Conservation (phyloP, 805 yeast species). For the Jamesozyma lodderae region DNA sequence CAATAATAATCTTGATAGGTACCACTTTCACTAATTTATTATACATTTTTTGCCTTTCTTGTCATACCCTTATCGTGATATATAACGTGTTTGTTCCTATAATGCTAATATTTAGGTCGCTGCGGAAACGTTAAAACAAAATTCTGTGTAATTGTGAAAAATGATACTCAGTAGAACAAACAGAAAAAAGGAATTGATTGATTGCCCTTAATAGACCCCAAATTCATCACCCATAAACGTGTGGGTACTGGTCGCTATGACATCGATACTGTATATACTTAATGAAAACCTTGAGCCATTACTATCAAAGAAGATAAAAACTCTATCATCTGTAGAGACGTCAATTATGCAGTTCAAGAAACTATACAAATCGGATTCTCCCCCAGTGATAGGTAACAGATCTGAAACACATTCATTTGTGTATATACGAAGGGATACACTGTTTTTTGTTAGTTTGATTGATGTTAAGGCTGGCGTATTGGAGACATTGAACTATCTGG, state of each 20-base stretch:
- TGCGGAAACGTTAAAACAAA: too few species aligned
- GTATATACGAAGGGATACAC: constrained; percentile 20
- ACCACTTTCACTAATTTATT: constrained; percentile 30
- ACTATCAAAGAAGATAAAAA: constrained; percentile 20
- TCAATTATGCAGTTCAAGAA: constrained; percentile 16
- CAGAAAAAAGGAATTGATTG: too few species aligned
- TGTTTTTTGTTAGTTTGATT: constrained; percentile 18
- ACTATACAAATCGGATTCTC: constrained; percentile 8
- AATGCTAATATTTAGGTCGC: too few species aligned
- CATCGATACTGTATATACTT: constrained; percentile 14
- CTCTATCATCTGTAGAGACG: constrained; percentile 18
- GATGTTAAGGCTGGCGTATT: constrained; percentile 13
- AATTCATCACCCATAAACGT: background rate
- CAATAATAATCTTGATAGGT: constrained; percentile 23
- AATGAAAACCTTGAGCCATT: constrained; percentile 26
- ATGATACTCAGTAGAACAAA: too few species aligned
- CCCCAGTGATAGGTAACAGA: constrained; percentile 11
- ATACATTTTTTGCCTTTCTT: constrained; percentile 30
- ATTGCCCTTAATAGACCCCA: too few species aligned
- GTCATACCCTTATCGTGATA: too few species aligned
- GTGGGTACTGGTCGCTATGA: constrained; percentile 2
- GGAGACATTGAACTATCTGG: constrained; percentile 19
- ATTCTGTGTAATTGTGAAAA: too few species aligned
- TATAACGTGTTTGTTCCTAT: too few species aligned
- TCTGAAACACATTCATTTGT: constrained; percentile 9